These are phyloP conservation scores for Neurospora sp. DNA, from an alignment of 495 filamentous ascomycete species.

Conservation along the genomic window DNA sequence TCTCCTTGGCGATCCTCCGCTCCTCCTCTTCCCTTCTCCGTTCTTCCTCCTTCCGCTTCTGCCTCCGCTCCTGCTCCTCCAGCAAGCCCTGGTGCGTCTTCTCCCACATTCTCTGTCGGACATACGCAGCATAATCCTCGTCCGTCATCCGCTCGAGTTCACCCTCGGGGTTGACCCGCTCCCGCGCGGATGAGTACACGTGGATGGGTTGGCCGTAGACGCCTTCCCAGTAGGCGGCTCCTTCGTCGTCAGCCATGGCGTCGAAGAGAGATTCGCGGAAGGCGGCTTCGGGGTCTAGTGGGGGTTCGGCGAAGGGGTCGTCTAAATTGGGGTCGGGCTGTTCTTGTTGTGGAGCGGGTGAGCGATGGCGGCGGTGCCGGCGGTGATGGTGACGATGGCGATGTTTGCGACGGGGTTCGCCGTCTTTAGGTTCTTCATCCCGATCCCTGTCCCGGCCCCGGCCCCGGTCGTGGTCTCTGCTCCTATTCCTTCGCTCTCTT, in stretches of 20 bases:
- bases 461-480: not conserved
- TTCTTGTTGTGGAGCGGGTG: conserved; percentile 21
- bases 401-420: conserved; percentile 5
- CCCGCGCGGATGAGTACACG: conserved; percentile 24
- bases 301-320: conserved; percentile 41
- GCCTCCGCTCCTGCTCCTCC: conserved; percentile 40
- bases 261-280: conserved; percentile 97
- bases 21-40: conserved; percentile 34
- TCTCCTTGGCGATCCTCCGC: conserved; percentile 37
- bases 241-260: conserved; percentile 97
- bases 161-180: conserved; percentile 24
- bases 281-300: conserved; percentile 53
- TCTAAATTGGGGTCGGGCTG: conserved; percentile 18
- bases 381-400: conserved; percentile 15
- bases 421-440: not conserved
- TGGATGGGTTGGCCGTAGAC: conserved; percentile 89
- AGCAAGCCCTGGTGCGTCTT: conserved; percentile 59
- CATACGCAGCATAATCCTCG: conserved; percentile 79
- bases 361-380: conserved; percentile 14
- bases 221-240: conserved; percentile 85
- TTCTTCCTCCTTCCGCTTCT: conserved; percentile 26
- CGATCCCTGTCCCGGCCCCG: not conserved
- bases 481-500: not conserved
- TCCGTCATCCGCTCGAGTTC: conserved; percentile 81
- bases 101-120: conserved; percentile 88